A percentile compares a stretch with the other conserved stretches of the same genome.
These are phyloP conservation scores for Clarkia xantiana DNA, from an alignment of 345 rosid species.

Conservation along the genomic window DNA sequence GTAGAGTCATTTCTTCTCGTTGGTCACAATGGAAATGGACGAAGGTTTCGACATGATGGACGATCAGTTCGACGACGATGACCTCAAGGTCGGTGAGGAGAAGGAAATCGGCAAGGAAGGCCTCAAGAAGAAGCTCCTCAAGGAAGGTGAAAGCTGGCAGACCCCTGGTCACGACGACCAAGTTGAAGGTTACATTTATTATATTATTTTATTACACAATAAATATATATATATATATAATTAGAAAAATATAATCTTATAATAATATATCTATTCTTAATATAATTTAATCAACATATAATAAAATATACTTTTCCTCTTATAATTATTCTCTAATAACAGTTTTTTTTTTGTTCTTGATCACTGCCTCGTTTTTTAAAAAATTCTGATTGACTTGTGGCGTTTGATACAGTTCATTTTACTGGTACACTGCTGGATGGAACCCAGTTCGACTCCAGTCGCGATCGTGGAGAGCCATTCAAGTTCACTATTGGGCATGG, in stretches of 20 bases:
- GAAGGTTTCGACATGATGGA: slow-evolving; percentile 17
- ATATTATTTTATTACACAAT: no score
- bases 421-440: slow-evolving; percentile 93
- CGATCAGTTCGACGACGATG: slow-evolving; percentile 14
- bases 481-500: slow-evolving; percentile 95
- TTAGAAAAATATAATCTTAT: no score
- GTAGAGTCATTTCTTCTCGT: no score
- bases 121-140: slow-evolving; percentile 39
- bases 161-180: slow-evolving; percentile 31
- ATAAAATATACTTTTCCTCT: no score
- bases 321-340: no score
- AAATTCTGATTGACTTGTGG: neutral
- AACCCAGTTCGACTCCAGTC: slow-evolving; percentile 83
- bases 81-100: slow-evolving; percentile 22
- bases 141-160: slow-evolving; percentile 31
- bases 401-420: slow-evolving; percentile 36
- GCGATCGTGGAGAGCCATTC: slow-evolving; percentile 75
- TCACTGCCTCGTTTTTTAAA: neutral
- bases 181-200: slow-evolving; percentile 25
- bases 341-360: no score
- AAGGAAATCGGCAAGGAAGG: slow-evolving; percentile 39
- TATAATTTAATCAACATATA: no score
- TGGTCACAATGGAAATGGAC: slow-evolving; percentile 13
- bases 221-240: no score
- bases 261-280: no score